These are phyloP conservation scores for Tolypocladium capitatum DNA, from an alignment of 2,329 filamentous ascomycete genomes.

Conservation along the genomic window DNA sequence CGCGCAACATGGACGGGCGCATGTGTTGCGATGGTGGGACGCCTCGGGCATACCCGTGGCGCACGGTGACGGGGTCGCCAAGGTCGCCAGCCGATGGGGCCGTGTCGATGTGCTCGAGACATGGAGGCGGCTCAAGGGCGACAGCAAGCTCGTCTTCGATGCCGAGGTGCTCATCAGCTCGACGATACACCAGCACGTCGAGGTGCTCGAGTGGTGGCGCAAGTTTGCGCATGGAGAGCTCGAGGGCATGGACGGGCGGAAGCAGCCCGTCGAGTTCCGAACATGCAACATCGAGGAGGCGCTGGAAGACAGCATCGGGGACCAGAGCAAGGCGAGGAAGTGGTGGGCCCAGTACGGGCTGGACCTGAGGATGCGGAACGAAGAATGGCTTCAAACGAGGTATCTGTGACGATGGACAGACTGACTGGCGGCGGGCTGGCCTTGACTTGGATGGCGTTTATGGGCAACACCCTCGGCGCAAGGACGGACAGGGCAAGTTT, in stretches of 20 bases:
- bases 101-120: constrained; percentile 72
- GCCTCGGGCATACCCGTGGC: constrained; percentile 65
- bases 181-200: constrained; percentile 73
- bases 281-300: constrained; percentile 94
- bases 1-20: constrained; percentile 66
- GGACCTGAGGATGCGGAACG: constrained; percentile 68
- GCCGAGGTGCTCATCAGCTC: constrained; percentile 73
- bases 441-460: not conserved
- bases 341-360: constrained; percentile 87
- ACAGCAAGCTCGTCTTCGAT: constrained; percentile 58
- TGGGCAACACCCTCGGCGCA: not conserved
- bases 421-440: not conserved
- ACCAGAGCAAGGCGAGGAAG: constrained; percentile 54
- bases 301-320: constrained; percentile 70
- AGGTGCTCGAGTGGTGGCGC: constrained; percentile 89
- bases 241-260: constrained; percentile 38
- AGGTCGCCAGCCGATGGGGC: constrained; percentile 73
- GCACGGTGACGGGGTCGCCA: constrained; percentile 70
- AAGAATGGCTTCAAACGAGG: constrained; percentile 80
- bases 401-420: constrained; percentile 35
- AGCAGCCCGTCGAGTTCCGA: constrained; percentile 74
- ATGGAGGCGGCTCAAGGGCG: constrained; percentile 62
- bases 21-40: constrained; percentile 80
- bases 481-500: not conserved
- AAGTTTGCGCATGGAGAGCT: constrained; percentile 45